Evolutionary conservation across 768 basidiomycete genomes (phyloP).

Genomic region (Boletus insuetus): DNA sequence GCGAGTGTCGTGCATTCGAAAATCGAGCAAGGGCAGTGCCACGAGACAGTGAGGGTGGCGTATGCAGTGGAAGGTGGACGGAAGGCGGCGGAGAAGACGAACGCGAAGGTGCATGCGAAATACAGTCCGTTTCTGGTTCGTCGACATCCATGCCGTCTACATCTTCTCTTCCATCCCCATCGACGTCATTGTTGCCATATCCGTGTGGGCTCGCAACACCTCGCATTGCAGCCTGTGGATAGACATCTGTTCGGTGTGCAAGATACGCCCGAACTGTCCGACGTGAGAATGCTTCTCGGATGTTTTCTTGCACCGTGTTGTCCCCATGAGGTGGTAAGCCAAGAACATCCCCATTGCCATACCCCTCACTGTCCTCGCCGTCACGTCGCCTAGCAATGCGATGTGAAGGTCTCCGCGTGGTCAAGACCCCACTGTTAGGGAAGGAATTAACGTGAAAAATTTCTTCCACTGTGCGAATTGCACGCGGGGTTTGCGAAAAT

Average conservation of each 20-base stretch:
- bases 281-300: conserved; percentile 51
- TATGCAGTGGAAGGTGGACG: conserved; percentile 28
- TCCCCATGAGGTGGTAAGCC: conserved; percentile 57
- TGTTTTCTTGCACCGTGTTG: conserved; percentile 51
- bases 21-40: conserved; percentile 17
- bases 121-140: conserved; percentile 50
- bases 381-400: conserved; percentile 19
- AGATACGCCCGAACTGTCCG: conserved; percentile 44
- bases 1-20: conserved; percentile 17
- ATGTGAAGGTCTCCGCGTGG: conserved; percentile 22
- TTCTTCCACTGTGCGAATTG: conserved; percentile 54
- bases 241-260: conserved; percentile 21
- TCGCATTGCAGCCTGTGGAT: conserved; percentile 22
- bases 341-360: conserved; percentile 45
- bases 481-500: conserved; percentile 27
- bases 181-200: conserved; percentile 22
- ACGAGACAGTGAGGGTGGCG: conserved; percentile 21
- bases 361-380: conserved; percentile 33
- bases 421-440: conserved; percentile 5
- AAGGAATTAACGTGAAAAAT: conserved; percentile 44
- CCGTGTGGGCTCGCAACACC: conserved; percentile 8
- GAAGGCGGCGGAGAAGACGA: conserved; percentile 47
- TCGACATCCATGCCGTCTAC: conserved; percentile 49
- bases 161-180: conserved; percentile 31
- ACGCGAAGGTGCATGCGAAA: conserved; percentile 49